Evolutionary conservation across 2,329 filamentous ascomycete species (phyloP).

Genomic region (Aspergillus bombycis): DNA sequence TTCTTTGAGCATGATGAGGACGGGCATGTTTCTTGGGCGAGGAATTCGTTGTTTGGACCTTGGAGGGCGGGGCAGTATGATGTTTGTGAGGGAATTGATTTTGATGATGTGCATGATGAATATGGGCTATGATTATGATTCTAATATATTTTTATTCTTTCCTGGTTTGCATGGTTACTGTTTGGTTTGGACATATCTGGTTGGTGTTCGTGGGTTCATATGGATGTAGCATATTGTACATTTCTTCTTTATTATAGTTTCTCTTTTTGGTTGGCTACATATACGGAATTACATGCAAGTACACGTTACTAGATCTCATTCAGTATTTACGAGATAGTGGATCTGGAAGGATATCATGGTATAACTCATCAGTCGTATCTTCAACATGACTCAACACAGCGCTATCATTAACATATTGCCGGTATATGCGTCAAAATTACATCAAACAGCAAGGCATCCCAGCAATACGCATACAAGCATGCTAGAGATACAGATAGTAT

Average conservation of each 20-base stretch:
- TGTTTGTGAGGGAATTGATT: conserved; percentile 42
- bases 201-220: conserved; percentile 1
- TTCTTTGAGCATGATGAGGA: conserved; percentile 44
- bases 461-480: not conserved
- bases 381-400: not conserved
- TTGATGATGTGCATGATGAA: conserved; percentile 29
- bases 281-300: not conserved
- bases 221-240: not conserved
- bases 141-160: conserved; percentile 9
- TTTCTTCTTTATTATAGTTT: not conserved
- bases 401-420: conserved; percentile 7
- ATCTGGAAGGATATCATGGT: not conserved
- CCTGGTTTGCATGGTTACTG: not conserved
- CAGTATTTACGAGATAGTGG: not conserved
- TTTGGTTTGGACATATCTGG: not conserved
- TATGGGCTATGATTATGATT: conserved; percentile 27
- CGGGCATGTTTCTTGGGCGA: conserved; percentile 34
- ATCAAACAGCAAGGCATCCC: not conserved
- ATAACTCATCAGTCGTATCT: conserved; percentile 5
- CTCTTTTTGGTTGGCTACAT: not conserved
- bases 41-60: conserved; percentile 39
- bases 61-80: conserved; percentile 42
- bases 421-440: conserved; percentile 1
- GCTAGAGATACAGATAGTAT: conserved; percentile 1
- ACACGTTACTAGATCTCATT: not conserved